Evolutionary conservation across 2,329 filamentous ascomycete species (phyloP).

Genomic region (Didymella segeticola): DNA sequence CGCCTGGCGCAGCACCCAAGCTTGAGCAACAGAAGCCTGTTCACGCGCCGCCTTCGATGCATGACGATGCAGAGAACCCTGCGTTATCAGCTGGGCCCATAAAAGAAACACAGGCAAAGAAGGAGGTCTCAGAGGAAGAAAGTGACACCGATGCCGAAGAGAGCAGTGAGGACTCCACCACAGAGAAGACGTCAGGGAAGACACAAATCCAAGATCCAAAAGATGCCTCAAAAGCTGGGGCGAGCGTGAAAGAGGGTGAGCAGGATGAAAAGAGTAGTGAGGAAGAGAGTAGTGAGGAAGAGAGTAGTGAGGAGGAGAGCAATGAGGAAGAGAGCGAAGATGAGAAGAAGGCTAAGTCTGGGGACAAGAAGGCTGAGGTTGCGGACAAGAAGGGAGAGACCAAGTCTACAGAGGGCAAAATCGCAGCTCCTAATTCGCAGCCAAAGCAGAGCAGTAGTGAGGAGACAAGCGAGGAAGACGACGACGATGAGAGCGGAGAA

Average conservation of each 20-base stretch:
- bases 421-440: conserved; percentile 18
- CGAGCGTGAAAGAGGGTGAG: conserved; percentile 46
- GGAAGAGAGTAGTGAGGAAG: background rate
- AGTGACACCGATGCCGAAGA: conserved; percentile 19
- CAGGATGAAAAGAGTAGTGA: conserved; percentile 20
- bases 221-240: conserved; percentile 40
- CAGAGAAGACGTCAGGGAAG: conserved; percentile 17
- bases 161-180: conserved; percentile 20
- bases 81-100: conserved; percentile 31
- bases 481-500: background rate
- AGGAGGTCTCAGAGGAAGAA: conserved; percentile 15
- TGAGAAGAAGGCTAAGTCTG: background rate
- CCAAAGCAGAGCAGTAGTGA: conserved; percentile 22
- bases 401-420: conserved; percentile 13
- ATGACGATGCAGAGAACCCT: conserved; percentile 35
- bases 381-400: background rate
- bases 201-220: conserved; percentile 36
- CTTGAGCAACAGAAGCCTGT: conserved; percentile 30
- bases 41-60: conserved; percentile 31
- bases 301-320: background rate
- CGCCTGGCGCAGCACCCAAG: conserved; percentile 24
- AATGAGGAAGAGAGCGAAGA: background rate
- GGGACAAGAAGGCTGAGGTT: background rate
- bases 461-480: conserved; percentile 6
- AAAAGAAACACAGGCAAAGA: conserved; percentile 20